Conservation (phyloP, 345 rosid genomes). For the Syzygium aromaticum region DNA sequence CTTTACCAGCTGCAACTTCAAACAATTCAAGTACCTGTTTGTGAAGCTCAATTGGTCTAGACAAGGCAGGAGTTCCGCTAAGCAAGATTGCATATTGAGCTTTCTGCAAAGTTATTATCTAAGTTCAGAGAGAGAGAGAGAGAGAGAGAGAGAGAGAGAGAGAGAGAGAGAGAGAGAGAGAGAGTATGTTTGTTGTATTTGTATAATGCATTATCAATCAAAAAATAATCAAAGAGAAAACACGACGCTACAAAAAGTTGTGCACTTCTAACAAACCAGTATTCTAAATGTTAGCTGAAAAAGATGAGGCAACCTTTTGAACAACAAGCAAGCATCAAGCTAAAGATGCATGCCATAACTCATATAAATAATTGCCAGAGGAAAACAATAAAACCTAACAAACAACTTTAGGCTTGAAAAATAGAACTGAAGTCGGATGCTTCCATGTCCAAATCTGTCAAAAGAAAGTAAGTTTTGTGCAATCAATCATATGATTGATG, state of each 20-base stretch:
- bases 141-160: background rate
- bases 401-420: background rate
- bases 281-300: background rate
- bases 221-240: background rate
- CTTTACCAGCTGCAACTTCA: background rate
- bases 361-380: background rate
- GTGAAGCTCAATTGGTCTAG: conserved; percentile 90
- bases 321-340: background rate
- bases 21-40: conserved; percentile 57
- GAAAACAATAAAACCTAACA: background rate
- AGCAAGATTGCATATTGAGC: conserved; percentile 78
- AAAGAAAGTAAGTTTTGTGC: background rate
- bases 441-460: background rate
- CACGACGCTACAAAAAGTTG: background rate
- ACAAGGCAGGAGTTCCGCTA: conserved; percentile 97
- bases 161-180: background rate
- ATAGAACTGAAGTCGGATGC: background rate
- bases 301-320: background rate
- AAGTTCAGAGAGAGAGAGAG: background rate
- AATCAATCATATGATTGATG: background rate
- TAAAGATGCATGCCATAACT: background rate
- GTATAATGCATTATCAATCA: background rate
- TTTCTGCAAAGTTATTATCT: conserved; percentile 41
- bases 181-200: background rate
- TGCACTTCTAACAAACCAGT: background rate